Base-by-base conservation (phyloP, 2,329 filamentous ascomycete genomes). In the Magnaporthiopsis rhizophila region DNA sequence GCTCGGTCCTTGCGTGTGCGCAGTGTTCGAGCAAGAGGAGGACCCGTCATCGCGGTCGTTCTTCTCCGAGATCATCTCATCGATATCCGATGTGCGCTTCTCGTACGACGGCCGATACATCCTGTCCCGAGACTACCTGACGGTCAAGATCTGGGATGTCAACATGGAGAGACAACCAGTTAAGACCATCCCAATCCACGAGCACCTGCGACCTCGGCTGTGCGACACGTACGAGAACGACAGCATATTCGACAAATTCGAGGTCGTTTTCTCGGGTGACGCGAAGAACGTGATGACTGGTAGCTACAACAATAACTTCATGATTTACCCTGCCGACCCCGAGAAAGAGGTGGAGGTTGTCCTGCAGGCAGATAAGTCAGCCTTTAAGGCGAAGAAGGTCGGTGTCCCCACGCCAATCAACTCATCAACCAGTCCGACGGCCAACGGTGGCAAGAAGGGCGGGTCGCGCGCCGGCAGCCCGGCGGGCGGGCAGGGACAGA, bases 291-390 rank as follows among this genome's bases (percentile, higher is more conserved):
- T 98, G 69, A 99, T 99, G 95, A 99, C 95, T 7, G 95, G 95
- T 71, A 97, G 92, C 75, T 99, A 99, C 83, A 99, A 99, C 84
- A 99, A 99, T 81, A 99, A 99, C 81, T 98, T 99, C 83, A 99
- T 99, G 95, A 99, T 99, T 74, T 99, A 98, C 76, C 95, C 95
- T 5, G 95, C 93, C 32, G 94, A 98, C 72, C 91, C 93, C 8
- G 91, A 94, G 69, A 96, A 96, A 79, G 95, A 99, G 75, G 94
- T 94, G 3, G 95, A 99, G 77, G 93, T 99, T 61, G 95, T 99
- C 60, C 81, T 99, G 65, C 95, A 99, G 77, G 95, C 95, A 56
- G 95, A 99, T 76, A 99, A 99, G 81, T 97, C 92, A 65, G 95
- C 95, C 13, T 99, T 99, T 86, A 99, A 99, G 81, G 95, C 95